Evolutionary conservation across 2,329 filamentous ascomycete genomes (phyloP).

Genomic region (Coleophoma crateriformis): DNA sequence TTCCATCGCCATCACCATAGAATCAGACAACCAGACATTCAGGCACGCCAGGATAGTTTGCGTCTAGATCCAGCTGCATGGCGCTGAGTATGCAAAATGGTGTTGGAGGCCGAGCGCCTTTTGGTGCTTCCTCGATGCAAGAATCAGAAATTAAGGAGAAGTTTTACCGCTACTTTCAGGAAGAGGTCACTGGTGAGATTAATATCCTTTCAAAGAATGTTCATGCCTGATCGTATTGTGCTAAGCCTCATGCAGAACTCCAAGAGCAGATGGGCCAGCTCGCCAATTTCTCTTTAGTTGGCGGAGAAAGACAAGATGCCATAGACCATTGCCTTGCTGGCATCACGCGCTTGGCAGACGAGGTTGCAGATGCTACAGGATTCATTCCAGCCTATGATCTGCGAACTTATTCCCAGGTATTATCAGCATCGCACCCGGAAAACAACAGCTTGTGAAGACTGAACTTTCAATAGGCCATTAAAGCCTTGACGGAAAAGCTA

Average conservation of each 20-base stretch:
- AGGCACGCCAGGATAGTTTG: too few species aligned
- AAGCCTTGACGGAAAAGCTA: conserved; percentile 73
- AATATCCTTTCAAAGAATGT: neutral
- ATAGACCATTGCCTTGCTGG: conserved; percentile 74
- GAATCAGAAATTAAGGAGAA: conserved; percentile 58
- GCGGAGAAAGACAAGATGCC: conserved; percentile 73
- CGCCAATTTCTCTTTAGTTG: conserved; percentile 52
- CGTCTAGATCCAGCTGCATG: neutral
- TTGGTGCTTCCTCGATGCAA: conserved; percentile 9
- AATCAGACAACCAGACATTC: too few species aligned
- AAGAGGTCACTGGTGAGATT: conserved; percentile 61
- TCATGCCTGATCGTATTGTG: too few species aligned
- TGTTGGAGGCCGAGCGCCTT: conserved; percentile 9
- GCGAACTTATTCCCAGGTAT: conserved; percentile 73
- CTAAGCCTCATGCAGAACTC: conserved; percentile 47
- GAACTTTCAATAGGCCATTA: conserved; percentile 57
- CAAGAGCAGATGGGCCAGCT: conserved; percentile 72
- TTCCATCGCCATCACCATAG: too few species aligned
- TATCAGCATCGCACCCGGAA: neutral
- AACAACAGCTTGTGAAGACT: neutral
- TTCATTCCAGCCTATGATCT: conserved; percentile 88
- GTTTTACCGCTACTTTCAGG: conserved; percentile 81
- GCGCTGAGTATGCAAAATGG: neutral
- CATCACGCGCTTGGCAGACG: conserved; percentile 75
- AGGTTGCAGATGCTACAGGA: conserved; percentile 77